phyloP scores from a whole-genome alignment of 2,329 filamentous ascomycete genomes.

The Cercospora citrullina region DNA sequence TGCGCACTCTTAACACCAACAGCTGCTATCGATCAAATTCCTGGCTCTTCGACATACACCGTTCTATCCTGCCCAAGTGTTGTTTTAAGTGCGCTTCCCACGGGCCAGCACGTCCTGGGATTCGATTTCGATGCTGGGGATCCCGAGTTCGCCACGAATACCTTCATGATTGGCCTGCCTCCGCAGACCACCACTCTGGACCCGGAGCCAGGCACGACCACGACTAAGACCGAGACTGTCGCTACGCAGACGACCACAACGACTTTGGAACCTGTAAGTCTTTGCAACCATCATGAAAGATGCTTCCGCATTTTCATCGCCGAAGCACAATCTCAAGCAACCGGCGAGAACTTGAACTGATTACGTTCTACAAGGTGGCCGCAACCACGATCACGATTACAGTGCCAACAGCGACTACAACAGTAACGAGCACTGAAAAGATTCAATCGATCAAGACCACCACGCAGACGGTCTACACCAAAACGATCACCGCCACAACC shows the following conservation, averaged over 20 bases:
- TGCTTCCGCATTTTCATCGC: not conserved
- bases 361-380: not conserved
- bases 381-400: not conserved
- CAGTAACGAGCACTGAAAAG: not conserved
- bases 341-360: not conserved
- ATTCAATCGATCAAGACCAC: not conserved
- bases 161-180: not conserved
- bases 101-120: not conserved
- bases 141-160: not conserved
- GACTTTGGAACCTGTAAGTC: not conserved
- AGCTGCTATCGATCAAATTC: not conserved
- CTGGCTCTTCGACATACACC: not conserved
- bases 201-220: not conserved
- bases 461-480: constrained; percentile 1
- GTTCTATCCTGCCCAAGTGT: constrained; percentile 6
- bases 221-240: not conserved
- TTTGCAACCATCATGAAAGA: not conserved
- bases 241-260: not conserved
- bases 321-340: not conserved
- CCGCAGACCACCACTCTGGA: not conserved
- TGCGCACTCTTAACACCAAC: not conserved
- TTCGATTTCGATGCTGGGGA: not conserved
- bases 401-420: not conserved
- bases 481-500: not conserved
- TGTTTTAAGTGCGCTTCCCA: not conserved